phyloP scores from a whole-genome alignment of 805 yeast genomes.

The Wickerhamomyces chaumierensis region DNA sequence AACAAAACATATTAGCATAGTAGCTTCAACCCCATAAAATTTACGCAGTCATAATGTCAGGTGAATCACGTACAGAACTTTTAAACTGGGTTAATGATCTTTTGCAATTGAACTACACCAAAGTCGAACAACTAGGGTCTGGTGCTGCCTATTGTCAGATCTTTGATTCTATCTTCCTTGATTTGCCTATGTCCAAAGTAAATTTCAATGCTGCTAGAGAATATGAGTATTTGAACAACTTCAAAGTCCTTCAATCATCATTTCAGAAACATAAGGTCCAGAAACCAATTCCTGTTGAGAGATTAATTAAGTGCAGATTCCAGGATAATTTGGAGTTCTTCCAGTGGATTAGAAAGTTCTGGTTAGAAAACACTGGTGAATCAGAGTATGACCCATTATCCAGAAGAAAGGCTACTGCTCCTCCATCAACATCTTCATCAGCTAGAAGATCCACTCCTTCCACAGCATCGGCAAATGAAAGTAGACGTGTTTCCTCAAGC shows the following conservation, averaged over 20 bases:
- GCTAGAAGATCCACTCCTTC: background rate
- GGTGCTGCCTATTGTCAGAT: slow-evolving; percentile 95
- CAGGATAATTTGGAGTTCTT: slow-evolving; percentile 91
- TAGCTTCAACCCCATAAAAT: too few species aligned
- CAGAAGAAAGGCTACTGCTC: slow-evolving; percentile 32
- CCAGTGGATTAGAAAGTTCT: slow-evolving; percentile 81
- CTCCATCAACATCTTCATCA: slow-evolving; percentile 3
- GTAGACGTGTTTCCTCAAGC: background rate
- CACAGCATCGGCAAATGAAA: background rate
- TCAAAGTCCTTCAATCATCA: slow-evolving; percentile 76
- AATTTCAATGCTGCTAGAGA: slow-evolving; percentile 61
- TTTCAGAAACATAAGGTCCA: slow-evolving; percentile 62
- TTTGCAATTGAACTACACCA: slow-evolving; percentile 51
- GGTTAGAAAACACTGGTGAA: slow-evolving; percentile 69
- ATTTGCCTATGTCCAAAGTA: slow-evolving; percentile 72
- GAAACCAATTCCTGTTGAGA: slow-evolving; percentile 70
- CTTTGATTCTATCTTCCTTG: slow-evolving; percentile 74
- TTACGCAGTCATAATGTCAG: background rate
- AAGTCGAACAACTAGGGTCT: slow-evolving; percentile 88
- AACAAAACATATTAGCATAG: too few species aligned
- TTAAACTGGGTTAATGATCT: slow-evolving; percentile 76
- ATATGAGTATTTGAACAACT: slow-evolving; percentile 69
- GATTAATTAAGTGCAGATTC: slow-evolving; percentile 72
- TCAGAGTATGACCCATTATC: slow-evolving; percentile 59
- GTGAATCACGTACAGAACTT: slow-evolving; percentile 73